phyloP scores from a whole-genome alignment of 768 basidiomycete genomes.

The Leucocoprinus leucothites region DNA sequence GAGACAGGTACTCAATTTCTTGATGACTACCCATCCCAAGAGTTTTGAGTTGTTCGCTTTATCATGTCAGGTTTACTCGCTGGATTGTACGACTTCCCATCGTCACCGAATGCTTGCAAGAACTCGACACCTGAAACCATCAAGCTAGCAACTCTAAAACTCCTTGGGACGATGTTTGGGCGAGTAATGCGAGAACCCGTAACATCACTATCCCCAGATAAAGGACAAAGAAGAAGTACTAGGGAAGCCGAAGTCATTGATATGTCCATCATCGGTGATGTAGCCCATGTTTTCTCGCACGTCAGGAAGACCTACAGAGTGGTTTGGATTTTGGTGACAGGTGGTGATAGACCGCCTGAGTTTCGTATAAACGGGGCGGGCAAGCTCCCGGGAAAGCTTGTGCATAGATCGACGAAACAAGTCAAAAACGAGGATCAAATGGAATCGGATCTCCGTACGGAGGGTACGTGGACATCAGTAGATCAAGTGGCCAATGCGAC shows the following conservation, averaged over 20 bases:
- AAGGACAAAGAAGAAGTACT: constrained; percentile 11
- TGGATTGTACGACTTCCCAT: constrained; percentile 87
- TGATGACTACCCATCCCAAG: constrained; percentile 3
- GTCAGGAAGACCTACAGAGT: constrained; percentile 82
- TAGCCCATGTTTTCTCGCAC: constrained; percentile 86
- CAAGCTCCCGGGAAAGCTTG: neutral
- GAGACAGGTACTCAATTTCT: constrained; percentile 58
- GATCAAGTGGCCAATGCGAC: constrained; percentile 56
- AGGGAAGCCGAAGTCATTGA: constrained; percentile 33
- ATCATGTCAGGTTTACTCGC: constrained; percentile 75
- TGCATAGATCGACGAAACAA: neutral
- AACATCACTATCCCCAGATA: constrained; percentile 2
- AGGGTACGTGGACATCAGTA: constrained; percentile 49
- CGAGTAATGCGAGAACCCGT: constrained; percentile 17
- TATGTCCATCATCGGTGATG: constrained; percentile 55
- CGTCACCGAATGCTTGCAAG: constrained; percentile 50
- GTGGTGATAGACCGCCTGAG: constrained; percentile 45
- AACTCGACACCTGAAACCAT: constrained; percentile 38
- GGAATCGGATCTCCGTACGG: constrained; percentile 15
- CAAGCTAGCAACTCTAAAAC: constrained; percentile 29
- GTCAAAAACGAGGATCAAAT: neutral
- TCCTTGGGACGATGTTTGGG: constrained; percentile 40
- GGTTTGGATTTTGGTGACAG: constrained; percentile 67
- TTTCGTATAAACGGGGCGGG: constrained; percentile 4
- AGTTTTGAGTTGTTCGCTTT: constrained; percentile 4